These are phyloP conservation scores for Talaromyces atroroseus DNA, from an alignment of 2,329 filamentous ascomycete genomes.

Conservation along the genomic window DNA sequence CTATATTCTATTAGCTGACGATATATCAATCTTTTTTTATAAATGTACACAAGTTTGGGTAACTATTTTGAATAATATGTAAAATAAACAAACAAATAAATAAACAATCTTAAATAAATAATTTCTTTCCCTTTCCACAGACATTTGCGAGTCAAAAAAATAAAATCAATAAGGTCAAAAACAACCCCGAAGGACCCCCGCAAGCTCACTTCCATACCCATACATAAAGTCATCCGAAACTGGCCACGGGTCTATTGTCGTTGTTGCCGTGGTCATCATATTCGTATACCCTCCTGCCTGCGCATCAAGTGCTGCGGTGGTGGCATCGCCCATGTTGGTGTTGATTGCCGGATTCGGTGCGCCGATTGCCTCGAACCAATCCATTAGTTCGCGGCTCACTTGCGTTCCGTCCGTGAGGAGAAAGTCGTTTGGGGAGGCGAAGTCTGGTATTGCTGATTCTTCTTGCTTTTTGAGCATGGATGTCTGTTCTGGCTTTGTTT, in stretches of 20 bases:
- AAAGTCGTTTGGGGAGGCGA: conserved; percentile 36
- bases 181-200: conserved; percentile 51
- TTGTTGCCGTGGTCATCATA: conserved; percentile 19
- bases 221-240: conserved; percentile 31
- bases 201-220: conserved; percentile 54
- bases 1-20: neutral
- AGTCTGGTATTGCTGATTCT: conserved; percentile 45
- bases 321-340: no score
- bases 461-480: conserved; percentile 46
- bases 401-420: conserved; percentile 51
- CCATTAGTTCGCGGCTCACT: conserved; percentile 54
- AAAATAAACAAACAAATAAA: neutral
- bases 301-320: conserved; percentile 14
- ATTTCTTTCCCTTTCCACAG: no score
- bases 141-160: no score
- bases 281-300: conserved; percentile 16
- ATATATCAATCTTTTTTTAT: neutral
- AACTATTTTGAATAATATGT: neutral
- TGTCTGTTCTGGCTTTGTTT: no score
- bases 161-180: neutral
- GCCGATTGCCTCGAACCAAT: conserved; percentile 58
- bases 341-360: conserved; percentile 44
- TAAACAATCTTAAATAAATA: no score
- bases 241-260: conserved; percentile 23
- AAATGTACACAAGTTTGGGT: neutral